Evolutionary conservation across 2,329 filamentous ascomycete species (phyloP).

Genomic region (Magnaporthiopsis rhizophila): DNA sequence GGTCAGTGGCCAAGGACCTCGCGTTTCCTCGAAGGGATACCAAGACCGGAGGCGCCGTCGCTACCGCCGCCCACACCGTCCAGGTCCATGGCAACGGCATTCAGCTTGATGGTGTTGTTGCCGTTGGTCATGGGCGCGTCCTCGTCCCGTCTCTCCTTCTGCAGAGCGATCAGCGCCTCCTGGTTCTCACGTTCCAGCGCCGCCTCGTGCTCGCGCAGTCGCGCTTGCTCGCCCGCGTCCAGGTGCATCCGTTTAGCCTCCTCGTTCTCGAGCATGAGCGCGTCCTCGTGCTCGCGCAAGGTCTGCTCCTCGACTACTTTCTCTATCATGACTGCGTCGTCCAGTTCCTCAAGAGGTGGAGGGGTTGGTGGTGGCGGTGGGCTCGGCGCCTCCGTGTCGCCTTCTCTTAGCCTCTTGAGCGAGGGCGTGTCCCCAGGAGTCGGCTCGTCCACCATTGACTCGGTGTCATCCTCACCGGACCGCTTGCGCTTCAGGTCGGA

Average conservation of each 20-base stretch:
- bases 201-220: conserved; percentile 19
- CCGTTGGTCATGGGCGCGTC: conserved; percentile 4
- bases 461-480: conserved; percentile 30
- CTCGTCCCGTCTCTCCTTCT: neutral
- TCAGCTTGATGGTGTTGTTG: neutral
- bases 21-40: neutral
- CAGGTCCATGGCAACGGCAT: neutral
- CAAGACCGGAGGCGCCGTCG: neutral
- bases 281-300: conserved; percentile 42
- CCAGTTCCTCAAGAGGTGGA: conserved; percentile 28
- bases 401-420: conserved; percentile 41
- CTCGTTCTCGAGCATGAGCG: conserved; percentile 20
- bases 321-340: conserved; percentile 22
- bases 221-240: too few relatives aligned
- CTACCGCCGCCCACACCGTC: neutral
- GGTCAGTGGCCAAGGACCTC: conserved; percentile 2
- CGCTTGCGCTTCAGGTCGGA: conserved; percentile 60
- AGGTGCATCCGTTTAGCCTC: too few relatives aligned
- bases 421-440: conserved; percentile 50
- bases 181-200: conserved; percentile 30
- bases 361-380: conserved; percentile 37
- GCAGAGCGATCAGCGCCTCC: conserved; percentile 24
- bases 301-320: conserved; percentile 34
- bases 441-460: conserved; percentile 28
- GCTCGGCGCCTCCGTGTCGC: conserved; percentile 22